Percentiles rank a stretch among this genome's conserved stretches.
phyloP scores from a whole-genome alignment of 2,329 filamentous ascomycete genomes.

The Ilyonectria destructans region DNA sequence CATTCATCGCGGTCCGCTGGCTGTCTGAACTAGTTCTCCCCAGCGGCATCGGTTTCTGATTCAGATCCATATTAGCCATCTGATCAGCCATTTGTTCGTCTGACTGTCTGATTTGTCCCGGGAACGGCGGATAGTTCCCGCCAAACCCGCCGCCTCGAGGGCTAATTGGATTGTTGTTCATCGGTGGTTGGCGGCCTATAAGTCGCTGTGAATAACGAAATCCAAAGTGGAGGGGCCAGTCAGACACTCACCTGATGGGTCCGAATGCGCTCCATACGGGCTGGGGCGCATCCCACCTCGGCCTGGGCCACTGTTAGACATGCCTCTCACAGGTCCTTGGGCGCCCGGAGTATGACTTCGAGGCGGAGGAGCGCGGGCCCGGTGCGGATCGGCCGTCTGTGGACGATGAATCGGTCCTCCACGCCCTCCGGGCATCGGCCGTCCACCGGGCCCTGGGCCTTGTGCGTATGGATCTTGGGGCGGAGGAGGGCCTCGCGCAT shows the following conservation, averaged over 20 bases:
- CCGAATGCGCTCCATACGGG: conserved; percentile 59
- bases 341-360: conserved; percentile 51
- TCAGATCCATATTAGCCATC: conserved; percentile 57
- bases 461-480: conserved; percentile 64
- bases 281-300: conserved; percentile 60
- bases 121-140: conserved; percentile 42
- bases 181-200: conserved; percentile 51
- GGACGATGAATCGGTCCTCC: conserved; percentile 63
- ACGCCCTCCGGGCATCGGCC: conserved; percentile 60
- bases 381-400: conserved; percentile 57
- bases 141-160: conserved; percentile 49
- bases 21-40: conserved; percentile 48
- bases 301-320: conserved; percentile 50
- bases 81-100: conserved; percentile 52
- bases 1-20: conserved; percentile 45
- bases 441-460: conserved; percentile 59
- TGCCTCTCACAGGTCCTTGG: conserved; percentile 48
- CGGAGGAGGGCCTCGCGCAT: conserved; percentile 61
- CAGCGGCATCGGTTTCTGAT: conserved; percentile 45
- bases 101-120: conserved; percentile 41
- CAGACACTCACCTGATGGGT: conserved; percentile 59
- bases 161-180: conserved; percentile 51
- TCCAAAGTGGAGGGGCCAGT: conserved; percentile 2
- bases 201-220: conserved; percentile 31
- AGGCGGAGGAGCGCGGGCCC: conserved; percentile 58